Base-by-base conservation (phyloP, 352 stramenopile species). In the Pythium biforme region DNA sequence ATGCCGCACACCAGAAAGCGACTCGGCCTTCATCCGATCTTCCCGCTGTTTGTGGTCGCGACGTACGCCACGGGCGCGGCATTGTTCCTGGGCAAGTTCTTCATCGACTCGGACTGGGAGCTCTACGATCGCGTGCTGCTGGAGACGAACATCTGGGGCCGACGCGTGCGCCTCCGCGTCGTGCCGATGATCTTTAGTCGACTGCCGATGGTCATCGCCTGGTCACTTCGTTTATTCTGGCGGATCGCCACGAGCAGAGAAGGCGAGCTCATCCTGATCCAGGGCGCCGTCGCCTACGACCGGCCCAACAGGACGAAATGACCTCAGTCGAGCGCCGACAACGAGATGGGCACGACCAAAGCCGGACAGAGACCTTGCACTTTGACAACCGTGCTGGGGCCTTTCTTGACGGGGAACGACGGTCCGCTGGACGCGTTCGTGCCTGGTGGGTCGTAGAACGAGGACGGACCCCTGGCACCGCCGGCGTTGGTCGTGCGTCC, bases 241-340 rank as follows among this genome's bases (percentile, higher is more conserved):
- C 58, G 65, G 25, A 25, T 63, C 11, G 26, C 55, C 4, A 48
- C 14, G 19, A 51, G 49, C 15, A n/a, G 11, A 20, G 23, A 51
- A 14, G 55, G 41, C 43, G 59, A 63, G 19, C 59, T 72, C 15
- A 20, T 68, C 23, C 3, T 72, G 1, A 43, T 68, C 15, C 59
- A 68, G n/a, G 65, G 65, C 34, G 55, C 54, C 15, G 59, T 72
- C 22, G 46, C 60, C 20, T 62, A 54, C 55, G 65, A 59, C 7
- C 29, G 41, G 12, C 33, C 20, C n/a, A 43, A 26, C 49, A 31
- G 11, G 22, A 22, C 37, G 26, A 17, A 41, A 39, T 20, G 12
- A 6, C 20, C 4, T 34, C 29, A 37, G 31, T 37, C 31, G 31
- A 37, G 31, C 31, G 31, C 31, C 8, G 31, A 37, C 1, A 11